phyloP scores from a whole-genome alignment of 768 basidiomycete genomes.

The Hygrocybe punicea region DNA sequence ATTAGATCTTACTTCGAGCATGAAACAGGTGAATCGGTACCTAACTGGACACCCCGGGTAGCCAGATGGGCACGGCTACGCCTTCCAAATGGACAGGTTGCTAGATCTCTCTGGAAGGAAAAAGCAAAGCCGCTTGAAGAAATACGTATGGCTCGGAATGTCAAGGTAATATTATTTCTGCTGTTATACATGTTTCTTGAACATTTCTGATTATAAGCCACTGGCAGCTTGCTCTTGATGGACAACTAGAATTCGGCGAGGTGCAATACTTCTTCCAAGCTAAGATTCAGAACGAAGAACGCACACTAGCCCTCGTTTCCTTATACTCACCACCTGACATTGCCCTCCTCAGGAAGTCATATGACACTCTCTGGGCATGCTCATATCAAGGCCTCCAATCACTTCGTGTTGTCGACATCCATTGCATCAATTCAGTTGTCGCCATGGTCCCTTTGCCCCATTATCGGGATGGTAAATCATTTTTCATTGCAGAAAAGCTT shows the following conservation, averaged over 20 bases:
- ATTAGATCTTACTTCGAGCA: not conserved
- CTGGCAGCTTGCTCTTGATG: not conserved
- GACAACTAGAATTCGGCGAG: too few species aligned
- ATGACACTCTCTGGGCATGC: constrained; percentile 3
- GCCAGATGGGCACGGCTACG: constrained; percentile 20
- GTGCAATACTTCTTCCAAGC: too few species aligned
- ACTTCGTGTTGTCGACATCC: constrained; percentile 5
- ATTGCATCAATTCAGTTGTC: constrained; percentile 8
- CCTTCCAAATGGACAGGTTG: constrained; percentile 25
- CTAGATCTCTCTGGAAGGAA: constrained; percentile 21
- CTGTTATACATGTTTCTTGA: not conserved
- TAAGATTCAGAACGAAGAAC: too few species aligned
- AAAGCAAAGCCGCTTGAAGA: not conserved
- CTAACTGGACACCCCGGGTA: not conserved
- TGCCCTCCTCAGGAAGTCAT: constrained; percentile 5
- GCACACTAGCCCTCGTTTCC: too few species aligned
- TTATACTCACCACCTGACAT: too few species aligned
- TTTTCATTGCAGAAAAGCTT: constrained; percentile 4
- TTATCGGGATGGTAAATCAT: not conserved
- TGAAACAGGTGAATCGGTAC: not conserved
- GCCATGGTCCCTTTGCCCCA: constrained; percentile 8
- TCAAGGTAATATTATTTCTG: not conserved
- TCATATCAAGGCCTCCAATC: not conserved
- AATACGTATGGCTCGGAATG: constrained; percentile 1
- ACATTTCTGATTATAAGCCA: not conserved